Conservation (phyloP, 768 basidiomycete species). For the Boletus vermiculosoides region DNA sequence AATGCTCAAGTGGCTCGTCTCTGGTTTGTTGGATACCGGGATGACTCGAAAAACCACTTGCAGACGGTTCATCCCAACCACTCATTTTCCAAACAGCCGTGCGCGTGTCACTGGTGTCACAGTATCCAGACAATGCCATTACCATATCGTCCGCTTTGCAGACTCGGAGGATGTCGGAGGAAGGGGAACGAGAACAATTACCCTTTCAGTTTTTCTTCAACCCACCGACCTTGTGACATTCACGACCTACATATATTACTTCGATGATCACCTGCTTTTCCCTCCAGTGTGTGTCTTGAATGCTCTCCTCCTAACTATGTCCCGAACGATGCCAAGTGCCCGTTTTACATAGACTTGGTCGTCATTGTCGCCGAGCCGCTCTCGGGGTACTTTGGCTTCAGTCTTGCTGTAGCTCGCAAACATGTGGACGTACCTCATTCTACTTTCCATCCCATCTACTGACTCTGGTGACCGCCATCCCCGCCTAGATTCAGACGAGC, state of each 20-base stretch:
- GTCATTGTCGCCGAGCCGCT: conserved; percentile 23
- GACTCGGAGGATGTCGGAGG: conserved; percentile 42
- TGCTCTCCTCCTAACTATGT: conserved; percentile 57
- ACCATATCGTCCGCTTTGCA: too few species aligned
- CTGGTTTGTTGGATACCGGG: too few species aligned
- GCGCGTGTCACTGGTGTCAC: too few species aligned
- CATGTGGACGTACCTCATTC: conserved; percentile 55
- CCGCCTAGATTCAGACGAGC: conserved; percentile 59
- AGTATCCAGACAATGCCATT: too few species aligned
- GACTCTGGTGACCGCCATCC: conserved; percentile 57
- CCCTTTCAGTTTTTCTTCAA: conserved; percentile 20
- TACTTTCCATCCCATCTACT: too few species aligned
- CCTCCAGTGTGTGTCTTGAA: conserved; percentile 75
- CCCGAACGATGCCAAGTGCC: conserved; percentile 51
- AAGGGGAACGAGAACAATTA: conserved; percentile 30
- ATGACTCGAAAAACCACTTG: too few species aligned
- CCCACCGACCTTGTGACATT: conserved; percentile 8
- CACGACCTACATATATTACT: neutral
- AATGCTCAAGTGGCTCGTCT: too few species aligned
- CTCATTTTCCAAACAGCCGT: too few species aligned
- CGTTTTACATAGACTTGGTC: conserved; percentile 30
- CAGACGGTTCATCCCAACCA: too few species aligned
- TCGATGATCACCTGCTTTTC: conserved; percentile 45
- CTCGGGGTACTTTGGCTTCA: conserved; percentile 21
- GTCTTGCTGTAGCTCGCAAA: neutral